These are phyloP conservation scores for Amanita subjunquillea DNA, from an alignment of 768 basidiomycete genomes.

Conservation along the genomic window DNA sequence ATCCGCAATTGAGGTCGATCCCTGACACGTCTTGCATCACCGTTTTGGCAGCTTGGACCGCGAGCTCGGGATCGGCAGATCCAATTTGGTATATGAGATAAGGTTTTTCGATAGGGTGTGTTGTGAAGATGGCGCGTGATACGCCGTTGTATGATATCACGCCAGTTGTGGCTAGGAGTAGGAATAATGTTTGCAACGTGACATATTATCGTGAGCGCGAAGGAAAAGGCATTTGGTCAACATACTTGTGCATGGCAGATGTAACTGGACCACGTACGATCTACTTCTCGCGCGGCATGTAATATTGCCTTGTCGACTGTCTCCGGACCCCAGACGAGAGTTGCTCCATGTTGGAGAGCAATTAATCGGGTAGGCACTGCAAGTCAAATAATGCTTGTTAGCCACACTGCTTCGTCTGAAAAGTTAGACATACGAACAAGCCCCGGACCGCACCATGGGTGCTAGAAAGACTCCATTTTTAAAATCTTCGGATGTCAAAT, in stretches of 20 bases:
- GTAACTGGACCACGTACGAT: constrained; percentile 48
- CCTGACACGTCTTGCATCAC: constrained; percentile 88
- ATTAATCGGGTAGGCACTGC: constrained; percentile 80
- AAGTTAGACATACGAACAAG: constrained; percentile 40
- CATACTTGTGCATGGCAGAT: not conserved
- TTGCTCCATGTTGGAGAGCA: constrained; percentile 87
- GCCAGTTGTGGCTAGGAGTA: constrained; percentile 60
- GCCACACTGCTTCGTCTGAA: constrained; percentile 7
- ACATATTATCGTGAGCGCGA: not conserved
- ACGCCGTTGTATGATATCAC: constrained; percentile 81
- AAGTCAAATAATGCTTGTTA: not conserved
- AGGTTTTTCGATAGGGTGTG: constrained; percentile 90
- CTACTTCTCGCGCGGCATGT: constrained; percentile 71
- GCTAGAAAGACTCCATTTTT: constrained; percentile 89
- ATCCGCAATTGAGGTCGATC: constrained; percentile 96
- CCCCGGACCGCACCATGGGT: constrained; percentile 96
- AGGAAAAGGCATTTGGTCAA: not conserved
- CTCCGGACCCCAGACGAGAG: constrained; percentile 94
- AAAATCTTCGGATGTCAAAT: constrained; percentile 66
- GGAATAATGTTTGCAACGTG: not conserved
- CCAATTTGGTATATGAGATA: constrained; percentile 96
- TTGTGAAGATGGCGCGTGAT: constrained; percentile 79
- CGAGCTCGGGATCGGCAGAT: constrained; percentile 79
- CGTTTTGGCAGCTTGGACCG: constrained; percentile 82
- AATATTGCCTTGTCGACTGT: constrained; percentile 94